A percentile compares a stretch with the other conserved stretches of the same genome.
Conservation (phyloP, 2,329 filamentous ascomycete genomes). For the Penicillium corylophilum region DNA sequence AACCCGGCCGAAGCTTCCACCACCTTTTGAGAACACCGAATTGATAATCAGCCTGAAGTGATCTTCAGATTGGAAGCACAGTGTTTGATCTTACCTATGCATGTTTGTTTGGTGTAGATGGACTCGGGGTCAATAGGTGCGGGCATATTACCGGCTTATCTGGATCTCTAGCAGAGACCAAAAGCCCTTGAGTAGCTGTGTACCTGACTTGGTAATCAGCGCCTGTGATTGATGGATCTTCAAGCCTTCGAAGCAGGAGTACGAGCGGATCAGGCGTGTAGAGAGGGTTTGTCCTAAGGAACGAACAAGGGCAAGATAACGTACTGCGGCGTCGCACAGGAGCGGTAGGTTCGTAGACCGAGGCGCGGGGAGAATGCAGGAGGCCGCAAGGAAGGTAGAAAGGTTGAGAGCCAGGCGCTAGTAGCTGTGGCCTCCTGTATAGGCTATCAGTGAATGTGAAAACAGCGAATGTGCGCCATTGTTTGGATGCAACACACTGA, state of each 20-base stretch:
- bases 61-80: background rate
- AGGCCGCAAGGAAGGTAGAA: background rate
- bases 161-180: background rate
- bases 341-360: background rate
- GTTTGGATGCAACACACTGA: constrained; percentile 2
- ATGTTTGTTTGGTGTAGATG: constrained; percentile 89
- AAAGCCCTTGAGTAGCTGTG: background rate
- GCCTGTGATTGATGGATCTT: background rate
- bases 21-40: constrained; percentile 56
- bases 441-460: background rate
- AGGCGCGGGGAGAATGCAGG: background rate
- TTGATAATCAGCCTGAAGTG: background rate
- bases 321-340: background rate
- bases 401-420: background rate
- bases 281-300: background rate
- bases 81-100: constrained; percentile 65
- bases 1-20: constrained; percentile 96
- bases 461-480: background rate
- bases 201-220: background rate
- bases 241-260: background rate
- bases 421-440: background rate
- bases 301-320: background rate
- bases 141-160: constrained; percentile 37
- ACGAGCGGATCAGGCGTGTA: background rate
- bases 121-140: constrained; percentile 76